Base-by-base conservation (phyloP, 768 basidiomycete genomes). In the Crucibulum laeve region DNA sequence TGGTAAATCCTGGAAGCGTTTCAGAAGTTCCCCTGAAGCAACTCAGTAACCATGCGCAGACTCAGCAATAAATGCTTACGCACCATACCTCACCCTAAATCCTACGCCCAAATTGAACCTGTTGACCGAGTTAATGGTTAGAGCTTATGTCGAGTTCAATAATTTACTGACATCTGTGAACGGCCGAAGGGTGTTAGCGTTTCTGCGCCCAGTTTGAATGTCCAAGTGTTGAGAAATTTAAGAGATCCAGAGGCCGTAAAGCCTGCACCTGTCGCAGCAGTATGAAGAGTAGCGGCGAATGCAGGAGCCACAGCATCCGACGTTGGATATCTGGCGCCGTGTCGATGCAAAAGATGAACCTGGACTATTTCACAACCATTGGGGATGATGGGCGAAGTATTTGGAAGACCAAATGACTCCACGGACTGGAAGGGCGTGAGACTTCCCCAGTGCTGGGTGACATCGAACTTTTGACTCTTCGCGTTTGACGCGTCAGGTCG, bases 191-290 rank as follows among this genome's bases (percentile, higher is more conserved):
- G 86, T 3, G 86, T 86, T 46, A 90, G 60, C 35, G 80, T 73
- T 61, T 90, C 89, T 46, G 76, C 77, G 8, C 89, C 90, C 10
- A 91, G 79, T 52, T 81, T 80, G 58, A 84, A 91, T 3, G 74
- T 76, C 87, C 87, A 91, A 25, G 70, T 73, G 50, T 84, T 80
- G 59, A 91, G 61, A 55, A 90, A 91, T 1, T 65, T 51, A 15
- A 90, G 59, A 0, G 71, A 63, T 0, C 82, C 85, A 0, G 65
- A 69, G 0, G 75, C 78, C 10, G 64, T 70, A 64, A 82, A 76
- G 3, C 67, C 62, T 3, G 65, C 57, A 10, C 48, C 47, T 4
- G 53, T 46, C 1, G 77, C 79, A 8, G 63, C 64, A 22, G 70
- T 56, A 48, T 81, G 73, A 15, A 82, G 50, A 14, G 70, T 69